Evolutionary conservation across 257 asterid species (phyloP).

Genomic region (Galeopsis tetrahit): DNA sequence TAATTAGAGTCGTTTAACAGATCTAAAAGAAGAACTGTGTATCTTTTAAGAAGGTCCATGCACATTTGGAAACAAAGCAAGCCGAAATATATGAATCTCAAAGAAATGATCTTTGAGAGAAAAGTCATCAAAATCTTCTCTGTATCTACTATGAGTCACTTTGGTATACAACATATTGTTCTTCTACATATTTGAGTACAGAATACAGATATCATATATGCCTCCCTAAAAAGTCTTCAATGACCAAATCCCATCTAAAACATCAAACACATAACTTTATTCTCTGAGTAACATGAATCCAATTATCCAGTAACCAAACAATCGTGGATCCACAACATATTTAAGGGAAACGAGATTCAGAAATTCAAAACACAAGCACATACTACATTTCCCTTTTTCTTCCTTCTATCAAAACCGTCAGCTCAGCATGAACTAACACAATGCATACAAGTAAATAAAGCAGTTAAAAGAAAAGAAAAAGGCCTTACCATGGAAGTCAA

Average conservation of each 20-base stretch:
- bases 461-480: background rate
- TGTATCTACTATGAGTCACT: background rate
- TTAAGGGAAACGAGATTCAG: background rate
- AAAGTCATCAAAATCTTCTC: background rate
- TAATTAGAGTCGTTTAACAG: background rate
- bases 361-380: background rate
- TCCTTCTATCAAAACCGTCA: slow-evolving; percentile 10
- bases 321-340: background rate
- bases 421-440: background rate
- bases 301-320: slow-evolving; percentile 7
- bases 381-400: background rate
- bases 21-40: background rate
- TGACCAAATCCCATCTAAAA: no score
- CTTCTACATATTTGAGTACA: no score
- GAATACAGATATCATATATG: no score
- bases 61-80: background rate
- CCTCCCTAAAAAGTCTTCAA: no score
- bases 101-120: background rate
- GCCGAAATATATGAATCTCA: background rate
- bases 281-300: background rate
- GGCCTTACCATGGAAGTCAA: slow-evolving; percentile 62
- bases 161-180: background rate
- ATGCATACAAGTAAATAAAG: background rate
- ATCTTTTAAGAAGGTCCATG: background rate
- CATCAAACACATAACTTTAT: background rate